Evolutionary conservation across 2,329 filamentous ascomycete genomes (phyloP).

Genomic region (Ceratocystis destructans): DNA sequence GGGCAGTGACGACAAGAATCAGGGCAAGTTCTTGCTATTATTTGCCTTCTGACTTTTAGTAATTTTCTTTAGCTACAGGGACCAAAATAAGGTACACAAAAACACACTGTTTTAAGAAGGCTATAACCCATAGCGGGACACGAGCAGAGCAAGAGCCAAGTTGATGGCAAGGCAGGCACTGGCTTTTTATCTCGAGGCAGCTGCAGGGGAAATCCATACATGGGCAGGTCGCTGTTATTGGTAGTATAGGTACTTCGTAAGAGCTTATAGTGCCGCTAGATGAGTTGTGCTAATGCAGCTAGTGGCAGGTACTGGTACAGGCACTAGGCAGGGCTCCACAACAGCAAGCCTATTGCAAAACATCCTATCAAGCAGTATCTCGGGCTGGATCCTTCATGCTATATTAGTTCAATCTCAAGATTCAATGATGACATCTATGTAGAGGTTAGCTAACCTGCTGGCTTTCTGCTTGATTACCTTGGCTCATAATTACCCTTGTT

Average conservation of each 20-base stretch:
- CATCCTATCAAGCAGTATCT: background rate
- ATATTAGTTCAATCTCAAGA: background rate
- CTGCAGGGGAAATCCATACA: constrained; percentile 3
- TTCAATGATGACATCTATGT: background rate
- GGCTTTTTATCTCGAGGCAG: background rate
- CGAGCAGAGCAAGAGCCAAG: background rate
- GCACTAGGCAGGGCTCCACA: background rate
- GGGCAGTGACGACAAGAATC: constrained; percentile 1
- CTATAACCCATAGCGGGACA: background rate
- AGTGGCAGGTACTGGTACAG: constrained; percentile 7
- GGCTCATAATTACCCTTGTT: background rate
- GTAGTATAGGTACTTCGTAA: background rate
- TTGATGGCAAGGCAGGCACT: background rate
- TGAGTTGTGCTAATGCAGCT: background rate
- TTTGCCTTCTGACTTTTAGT: no score
- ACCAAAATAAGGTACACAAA: background rate
- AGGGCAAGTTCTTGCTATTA: background rate
- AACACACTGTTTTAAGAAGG: background rate
- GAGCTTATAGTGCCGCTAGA: background rate
- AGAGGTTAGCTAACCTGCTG: background rate
- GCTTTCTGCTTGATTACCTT: background rate
- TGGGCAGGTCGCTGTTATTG: background rate
- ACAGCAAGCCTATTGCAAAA: background rate
- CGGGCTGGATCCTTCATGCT: background rate
- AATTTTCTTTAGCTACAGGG: background rate